Conservation (phyloP, 768 basidiomycete species). For the Floccularia luteovirens region DNA sequence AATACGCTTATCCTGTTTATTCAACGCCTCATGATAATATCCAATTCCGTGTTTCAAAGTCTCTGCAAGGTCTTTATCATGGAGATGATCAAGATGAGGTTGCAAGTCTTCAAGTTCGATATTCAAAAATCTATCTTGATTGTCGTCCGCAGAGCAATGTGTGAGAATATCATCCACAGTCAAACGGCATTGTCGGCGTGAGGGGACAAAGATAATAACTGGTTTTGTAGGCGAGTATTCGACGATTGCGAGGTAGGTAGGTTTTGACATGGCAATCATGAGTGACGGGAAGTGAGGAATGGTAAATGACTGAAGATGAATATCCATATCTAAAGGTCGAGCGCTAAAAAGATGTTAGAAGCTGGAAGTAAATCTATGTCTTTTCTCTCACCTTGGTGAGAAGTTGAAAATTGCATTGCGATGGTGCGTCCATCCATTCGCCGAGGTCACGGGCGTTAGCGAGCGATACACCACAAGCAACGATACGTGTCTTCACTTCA, state of each 20-base stretch:
- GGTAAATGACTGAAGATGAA: constrained; percentile 92
- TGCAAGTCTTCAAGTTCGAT: constrained; percentile 76
- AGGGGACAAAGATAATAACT: constrained; percentile 89
- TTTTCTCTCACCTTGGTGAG: constrained; percentile 86
- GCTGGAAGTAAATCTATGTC: no score
- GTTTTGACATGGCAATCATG: constrained; percentile 99
- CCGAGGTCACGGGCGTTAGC: constrained; percentile 94
- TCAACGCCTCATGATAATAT: constrained; percentile 91
- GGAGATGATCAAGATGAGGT: constrained; percentile 82
- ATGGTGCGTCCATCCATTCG: constrained; percentile 95
- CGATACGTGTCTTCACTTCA: constrained; percentile 86
- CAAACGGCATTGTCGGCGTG: constrained; percentile 87
- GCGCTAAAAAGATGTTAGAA: constrained; percentile 56
- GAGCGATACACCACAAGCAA: constrained; percentile 91
- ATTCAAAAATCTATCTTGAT: constrained; percentile 83
- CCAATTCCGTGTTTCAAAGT: constrained; percentile 86
- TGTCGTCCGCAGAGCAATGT: constrained; percentile 84
- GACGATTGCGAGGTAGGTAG: constrained; percentile 86
- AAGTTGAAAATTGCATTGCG: constrained; percentile 98
- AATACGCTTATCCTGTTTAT: constrained; percentile 88
- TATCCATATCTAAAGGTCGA: constrained; percentile 95
- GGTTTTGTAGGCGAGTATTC: constrained; percentile 85
- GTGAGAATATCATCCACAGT: constrained; percentile 88
- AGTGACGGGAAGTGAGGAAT: constrained; percentile 98
- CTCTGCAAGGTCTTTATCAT: constrained; percentile 69